Percentiles rank a stretch among this genome's conserved stretches.
These are phyloP conservation scores for Alternaria ethzedia DNA, from an alignment of 2,329 filamentous ascomycete genomes.

Conservation along the genomic window DNA sequence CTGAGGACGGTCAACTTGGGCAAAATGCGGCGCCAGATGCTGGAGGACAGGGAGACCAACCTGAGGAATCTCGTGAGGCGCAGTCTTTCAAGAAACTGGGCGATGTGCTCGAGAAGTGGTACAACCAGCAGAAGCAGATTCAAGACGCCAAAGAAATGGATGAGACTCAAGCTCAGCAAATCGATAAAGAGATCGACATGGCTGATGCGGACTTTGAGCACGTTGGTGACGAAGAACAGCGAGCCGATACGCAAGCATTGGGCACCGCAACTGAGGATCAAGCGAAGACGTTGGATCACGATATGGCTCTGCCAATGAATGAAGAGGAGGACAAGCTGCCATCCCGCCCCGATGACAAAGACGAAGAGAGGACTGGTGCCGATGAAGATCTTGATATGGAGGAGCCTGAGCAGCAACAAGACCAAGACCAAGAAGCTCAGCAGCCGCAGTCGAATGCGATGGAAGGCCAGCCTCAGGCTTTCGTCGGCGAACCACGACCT, in stretches of 20 bases:
- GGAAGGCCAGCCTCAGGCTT: conserved; percentile 50
- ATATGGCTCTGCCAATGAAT: conserved; percentile 80
- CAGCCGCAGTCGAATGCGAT: conserved; percentile 35
- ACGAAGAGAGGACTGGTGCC: conserved; percentile 30
- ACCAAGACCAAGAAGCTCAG: conserved; percentile 34
- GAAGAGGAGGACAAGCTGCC: conserved; percentile 52
- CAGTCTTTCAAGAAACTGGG: conserved; percentile 94
- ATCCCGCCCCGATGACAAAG: conserved; percentile 43
- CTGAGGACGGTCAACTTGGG: conserved; percentile 64
- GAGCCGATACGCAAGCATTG: conserved; percentile 88
- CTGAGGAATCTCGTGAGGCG: conserved; percentile 53
- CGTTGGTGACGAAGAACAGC: conserved; percentile 79
- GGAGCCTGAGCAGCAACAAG: conserved; percentile 41
- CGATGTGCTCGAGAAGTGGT: conserved; percentile 91
- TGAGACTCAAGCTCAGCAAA: conserved; percentile 56
- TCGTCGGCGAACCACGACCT: conserved; percentile 54
- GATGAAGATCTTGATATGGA: conserved; percentile 52
- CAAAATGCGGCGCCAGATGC: conserved; percentile 46
- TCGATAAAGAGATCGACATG: conserved; percentile 70
- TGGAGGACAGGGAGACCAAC: conserved; percentile 44
- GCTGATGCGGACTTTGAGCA: conserved; percentile 89
- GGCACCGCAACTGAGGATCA: conserved; percentile 89
- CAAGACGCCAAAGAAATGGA: conserved; percentile 54
- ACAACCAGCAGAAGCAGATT: conserved; percentile 86
- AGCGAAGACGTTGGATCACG: conserved; percentile 82